These are phyloP conservation scores for Cryptococcus hybrid DNA, from an alignment of 1,284 basidiomycete genomes.

Conservation along the genomic window DNA sequence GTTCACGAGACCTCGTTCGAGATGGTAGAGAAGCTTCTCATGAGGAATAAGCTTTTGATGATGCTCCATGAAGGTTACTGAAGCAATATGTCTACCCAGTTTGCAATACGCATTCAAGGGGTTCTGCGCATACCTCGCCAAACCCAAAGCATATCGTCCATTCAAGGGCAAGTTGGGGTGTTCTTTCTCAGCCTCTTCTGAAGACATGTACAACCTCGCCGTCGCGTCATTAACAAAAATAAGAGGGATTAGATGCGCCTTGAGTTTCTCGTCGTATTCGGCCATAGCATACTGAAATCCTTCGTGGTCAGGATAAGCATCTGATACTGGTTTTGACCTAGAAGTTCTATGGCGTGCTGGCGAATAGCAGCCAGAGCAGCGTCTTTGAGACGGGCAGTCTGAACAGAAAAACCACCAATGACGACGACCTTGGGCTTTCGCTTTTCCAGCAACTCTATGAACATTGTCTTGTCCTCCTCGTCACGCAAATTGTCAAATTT, in stretches of 20 bases:
- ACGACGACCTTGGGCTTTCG: conserved; percentile 86
- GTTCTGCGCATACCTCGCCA: conserved; percentile 91
- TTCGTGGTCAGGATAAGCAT: conserved; percentile 35
- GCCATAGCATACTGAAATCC: conserved; percentile 32
- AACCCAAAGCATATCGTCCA: conserved; percentile 90
- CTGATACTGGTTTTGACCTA: conserved; percentile 33
- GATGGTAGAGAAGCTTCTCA: conserved; percentile 75
- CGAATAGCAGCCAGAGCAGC: conserved; percentile 57
- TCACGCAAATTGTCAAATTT: conserved; percentile 86
- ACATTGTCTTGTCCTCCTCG: conserved; percentile 58
- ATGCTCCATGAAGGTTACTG: conserved; percentile 77
- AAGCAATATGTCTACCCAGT: conserved; percentile 73
- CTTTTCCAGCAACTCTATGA: conserved; percentile 75
- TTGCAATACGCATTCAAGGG: conserved; percentile 93
- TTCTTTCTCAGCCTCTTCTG: conserved; percentile 79
- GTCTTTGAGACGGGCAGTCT: conserved; percentile 58
- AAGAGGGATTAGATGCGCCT: conserved; percentile 60
- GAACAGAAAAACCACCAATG: conserved; percentile 81
- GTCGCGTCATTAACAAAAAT: conserved; percentile 88
- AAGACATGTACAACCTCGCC: conserved; percentile 91
- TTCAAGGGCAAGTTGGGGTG: conserved; percentile 75
- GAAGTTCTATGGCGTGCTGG: conserved; percentile 33
- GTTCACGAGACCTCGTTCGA: conserved; percentile 88
- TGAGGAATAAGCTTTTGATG: conserved; percentile 70
- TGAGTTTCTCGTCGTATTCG: conserved; percentile 29